Percentiles rank a stretch among this genome's conserved stretches.
phyloP scores from a whole-genome alignment of 306 rosid genomes.

The Cucurbita pepo region DNA sequence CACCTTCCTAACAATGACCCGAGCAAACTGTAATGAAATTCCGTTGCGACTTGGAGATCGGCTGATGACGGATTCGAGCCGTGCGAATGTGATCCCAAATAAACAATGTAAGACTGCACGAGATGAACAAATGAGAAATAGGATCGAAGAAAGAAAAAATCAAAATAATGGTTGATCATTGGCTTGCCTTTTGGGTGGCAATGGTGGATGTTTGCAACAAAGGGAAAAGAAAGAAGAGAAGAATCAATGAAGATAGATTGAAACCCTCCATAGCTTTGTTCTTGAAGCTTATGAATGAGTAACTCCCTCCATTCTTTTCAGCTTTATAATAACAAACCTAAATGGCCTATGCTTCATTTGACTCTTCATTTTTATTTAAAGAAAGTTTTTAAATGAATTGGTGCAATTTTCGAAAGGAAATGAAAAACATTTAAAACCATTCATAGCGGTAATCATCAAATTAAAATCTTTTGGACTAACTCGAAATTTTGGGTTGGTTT shows the following conservation, averaged over 20 bases:
- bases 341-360: background rate
- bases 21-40: conserved; percentile 23
- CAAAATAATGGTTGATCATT: background rate
- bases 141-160: no score
- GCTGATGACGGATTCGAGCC: conserved; percentile 20
- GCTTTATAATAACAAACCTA: background rate
- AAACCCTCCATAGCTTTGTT: background rate
- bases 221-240: background rate
- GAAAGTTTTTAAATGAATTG: background rate
- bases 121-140: background rate
- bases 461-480: no score
- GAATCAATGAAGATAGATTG: background rate
- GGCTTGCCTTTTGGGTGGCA: conserved; percentile 2
- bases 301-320: background rate
- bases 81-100: conserved; percentile 45
- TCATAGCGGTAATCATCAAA: background rate
- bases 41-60: conserved; percentile 17
- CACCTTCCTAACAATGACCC: conserved; percentile 37
- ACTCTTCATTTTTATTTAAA: background rate
- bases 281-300: background rate
- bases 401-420: background rate
- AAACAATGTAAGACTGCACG: conserved; percentile 39
- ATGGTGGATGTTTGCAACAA: background rate
- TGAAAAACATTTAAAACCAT: background rate
- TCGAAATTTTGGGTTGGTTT: no score